Evolutionary conservation across 306 rosid genomes (phyloP), one percentile per base, ranked within the genome.

Genomic region (Parietaria judaica): DNA sequence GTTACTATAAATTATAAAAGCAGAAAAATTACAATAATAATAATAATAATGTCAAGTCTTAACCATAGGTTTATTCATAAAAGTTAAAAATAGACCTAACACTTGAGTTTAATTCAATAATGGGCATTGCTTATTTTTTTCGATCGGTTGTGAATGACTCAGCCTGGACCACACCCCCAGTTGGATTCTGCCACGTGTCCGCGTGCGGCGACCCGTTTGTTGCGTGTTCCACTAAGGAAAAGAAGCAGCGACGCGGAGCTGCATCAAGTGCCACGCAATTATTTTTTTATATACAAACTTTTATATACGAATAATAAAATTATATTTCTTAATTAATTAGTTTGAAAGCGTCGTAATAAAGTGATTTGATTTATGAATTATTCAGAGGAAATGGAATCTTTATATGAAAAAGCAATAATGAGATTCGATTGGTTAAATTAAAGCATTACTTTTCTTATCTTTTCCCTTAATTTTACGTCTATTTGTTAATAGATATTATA

Each of bases 231-330:
- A 48, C 43, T 11, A 8, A 11, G 44, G 35, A 6, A 17, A 60
- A 46, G 31, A 46, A 62, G 66, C 55, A 62, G 66, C 66, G 66
- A 62, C 55, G 3, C 44, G 66, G 50, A 52, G 56, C 66, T 31
- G 66, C 66, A 62, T 48, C 31, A 49, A 60, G 14, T 31, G 55
- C 66, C 55, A 35, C 55, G 17, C 6, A 34, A 17, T 61, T 13
- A 11, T 16, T 61, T 17, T 61, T 9, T 2, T 39, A 39, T 3
- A 39, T 5, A 58, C 14, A n/a, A 17, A 5, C 9, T 49, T 49
- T 49, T 4, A n/a, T 49, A 49, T n/a, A 11, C 3, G 13, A 49
- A 49, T 46, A 46, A 7, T 46, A 46, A 46, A 46, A 13, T 46
- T 8, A 46, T n/a, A 3, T 3, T 53, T 53, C 4, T n/a, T 53